phyloP scores from a whole-genome alignment of 805 yeast genomes.

The Sugiyamaella smithiae region DNA sequence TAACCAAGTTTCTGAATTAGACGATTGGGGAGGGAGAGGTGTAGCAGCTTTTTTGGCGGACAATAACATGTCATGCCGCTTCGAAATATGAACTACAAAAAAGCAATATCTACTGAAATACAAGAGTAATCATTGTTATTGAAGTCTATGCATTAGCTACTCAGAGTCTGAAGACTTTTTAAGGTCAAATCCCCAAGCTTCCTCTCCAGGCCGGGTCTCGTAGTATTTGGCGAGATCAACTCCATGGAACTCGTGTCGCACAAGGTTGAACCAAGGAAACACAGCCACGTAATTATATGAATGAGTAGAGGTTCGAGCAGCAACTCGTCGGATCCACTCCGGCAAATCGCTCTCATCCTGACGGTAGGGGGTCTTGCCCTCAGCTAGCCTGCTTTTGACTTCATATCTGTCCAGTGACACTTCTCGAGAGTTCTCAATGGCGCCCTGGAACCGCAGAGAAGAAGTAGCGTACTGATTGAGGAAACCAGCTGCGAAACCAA shows the following conservation, averaged over 20 bases:
- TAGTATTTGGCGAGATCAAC: conserved; percentile 60
- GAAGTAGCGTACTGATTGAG: conserved; percentile 64
- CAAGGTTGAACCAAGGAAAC: conserved; percentile 81
- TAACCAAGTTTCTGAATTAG: no score
- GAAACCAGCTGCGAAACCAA: conserved; percentile 76
- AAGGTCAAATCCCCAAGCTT: conserved; percentile 50
- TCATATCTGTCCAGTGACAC: conserved; percentile 71
- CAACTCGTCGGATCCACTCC: conserved; percentile 67
- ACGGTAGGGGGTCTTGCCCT: conserved; percentile 67
- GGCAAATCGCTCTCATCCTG: conserved; percentile 51
- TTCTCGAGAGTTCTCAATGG: conserved; percentile 68
- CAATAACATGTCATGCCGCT: no score
- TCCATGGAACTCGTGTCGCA: conserved; percentile 79
- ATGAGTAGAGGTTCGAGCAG: conserved; percentile 74
- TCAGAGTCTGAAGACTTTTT: no score
- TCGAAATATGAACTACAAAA: no score
- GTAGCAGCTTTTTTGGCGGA: no score
- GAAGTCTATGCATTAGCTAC: neutral
- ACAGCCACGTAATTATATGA: conserved; percentile 58
- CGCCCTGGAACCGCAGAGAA: conserved; percentile 72
- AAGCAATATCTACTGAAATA: no score
- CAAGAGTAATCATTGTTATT: no score
- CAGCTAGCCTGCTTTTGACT: conserved; percentile 60
- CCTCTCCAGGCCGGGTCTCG: conserved; percentile 51
- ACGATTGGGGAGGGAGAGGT: no score